Base-by-base conservation (phyloP, 148 eudicot genomes). In the Spergularia bocconei region DNA sequence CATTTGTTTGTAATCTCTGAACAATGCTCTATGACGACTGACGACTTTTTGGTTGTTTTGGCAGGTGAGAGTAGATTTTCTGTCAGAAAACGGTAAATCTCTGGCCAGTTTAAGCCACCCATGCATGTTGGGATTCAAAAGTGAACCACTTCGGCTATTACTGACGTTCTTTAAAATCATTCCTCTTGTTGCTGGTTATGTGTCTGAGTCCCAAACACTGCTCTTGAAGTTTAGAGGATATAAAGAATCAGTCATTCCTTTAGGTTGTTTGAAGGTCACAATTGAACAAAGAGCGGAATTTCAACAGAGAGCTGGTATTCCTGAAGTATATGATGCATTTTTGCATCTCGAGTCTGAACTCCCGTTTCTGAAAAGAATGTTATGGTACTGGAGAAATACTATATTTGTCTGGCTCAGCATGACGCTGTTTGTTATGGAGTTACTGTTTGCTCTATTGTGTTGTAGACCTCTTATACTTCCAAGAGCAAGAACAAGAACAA, bases 221-320 rank as follows among this genome's bases (percentile, higher is more conserved):
- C 76, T 79, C 56, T 54, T 92, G 72, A 84, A 70, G 19, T 87
- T 95, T 60, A 79, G 59, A 63, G 97, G 91, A 5, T 85, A 89
- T 67, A 77, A 69, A 1, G 96, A 92, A 84, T 73, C 86, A 14
- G 79, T 77, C 63, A 72, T 71, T 0, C 92, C 91, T 58, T 85
- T 92, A 66, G 82, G 93, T 19, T 87, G 88, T 85, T 53, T 92
- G 74, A 86, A 81, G 81, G 88, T 95, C 55, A 77, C 75, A 6
- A 85, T 92, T 13, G 98, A 92, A 70, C 93, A 84, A 75, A 85
- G 97, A 76, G 98, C 96, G 67, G 92, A 92, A 77, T 95, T 81
- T 54, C 79, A 71, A 5, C 75, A 85, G 4, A 87, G 85, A 39
- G 93, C 84, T 21, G 98, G 98, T 58, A 80, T 90, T 53, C 98